Evolutionary conservation across 1,284 basidiomycete genomes (phyloP).

Genomic region (Porodaedalea pini): DNA sequence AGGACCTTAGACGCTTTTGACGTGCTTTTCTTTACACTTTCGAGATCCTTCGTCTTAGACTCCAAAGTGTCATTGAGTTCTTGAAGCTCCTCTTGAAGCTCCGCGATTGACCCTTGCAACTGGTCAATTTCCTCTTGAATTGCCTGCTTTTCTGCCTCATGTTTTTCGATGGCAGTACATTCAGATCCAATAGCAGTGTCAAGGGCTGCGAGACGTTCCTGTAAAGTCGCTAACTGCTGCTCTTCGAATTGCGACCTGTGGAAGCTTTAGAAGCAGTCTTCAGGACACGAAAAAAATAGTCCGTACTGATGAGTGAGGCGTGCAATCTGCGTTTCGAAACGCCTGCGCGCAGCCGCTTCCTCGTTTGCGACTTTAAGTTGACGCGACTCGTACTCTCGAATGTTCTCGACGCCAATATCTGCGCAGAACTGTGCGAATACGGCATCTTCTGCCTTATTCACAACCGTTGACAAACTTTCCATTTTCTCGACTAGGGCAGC

Average conservation of each 20-base stretch:
- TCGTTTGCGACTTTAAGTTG: conserved; percentile 86
- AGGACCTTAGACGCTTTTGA: conserved; percentile 70
- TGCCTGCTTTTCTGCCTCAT: conserved; percentile 55
- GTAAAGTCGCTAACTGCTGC: conserved; percentile 63
- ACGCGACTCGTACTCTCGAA: conserved; percentile 93
- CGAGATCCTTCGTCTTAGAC: conserved; percentile 67
- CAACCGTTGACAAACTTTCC: conserved; percentile 50
- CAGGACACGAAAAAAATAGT: not conserved
- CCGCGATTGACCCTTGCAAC: conserved; percentile 56
- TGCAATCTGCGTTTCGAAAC: conserved; percentile 86
- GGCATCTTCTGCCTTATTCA: conserved; percentile 78
- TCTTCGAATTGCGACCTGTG: conserved; percentile 74
- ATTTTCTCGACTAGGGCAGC: conserved; percentile 54
- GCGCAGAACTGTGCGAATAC: conserved; percentile 82
- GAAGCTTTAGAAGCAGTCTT: not conserved
- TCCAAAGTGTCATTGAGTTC: conserved; percentile 62
- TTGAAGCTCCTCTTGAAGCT: conserved; percentile 58
- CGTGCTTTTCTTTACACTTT: conserved; percentile 72
- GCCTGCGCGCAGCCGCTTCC: conserved; percentile 80
- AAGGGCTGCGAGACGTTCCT: conserved; percentile 61
- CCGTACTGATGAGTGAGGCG: conserved; percentile 84
- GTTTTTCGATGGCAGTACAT: conserved; percentile 50
- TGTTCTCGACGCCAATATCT: conserved; percentile 77
- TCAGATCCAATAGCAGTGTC: conserved; percentile 55
- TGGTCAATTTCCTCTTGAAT: conserved; percentile 65